Evolutionary conservation across 345 rosid genomes (phyloP), one percentile per base, ranked within the genome.

Genomic region (Carallia pectinifolia): DNA sequence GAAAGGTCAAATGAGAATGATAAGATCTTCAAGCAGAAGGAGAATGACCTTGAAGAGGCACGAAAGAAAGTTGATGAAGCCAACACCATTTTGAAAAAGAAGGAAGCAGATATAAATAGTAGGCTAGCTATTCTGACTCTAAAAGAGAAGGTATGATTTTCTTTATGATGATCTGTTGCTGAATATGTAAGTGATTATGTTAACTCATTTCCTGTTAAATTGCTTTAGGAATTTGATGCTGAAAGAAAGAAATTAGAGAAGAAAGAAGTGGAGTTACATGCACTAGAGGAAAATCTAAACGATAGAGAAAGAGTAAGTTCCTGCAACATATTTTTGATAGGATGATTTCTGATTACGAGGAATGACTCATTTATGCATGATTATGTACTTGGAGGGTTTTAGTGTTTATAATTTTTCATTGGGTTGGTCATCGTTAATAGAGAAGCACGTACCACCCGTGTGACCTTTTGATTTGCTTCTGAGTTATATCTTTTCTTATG

Each of bases 1-100:
- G 93, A 95, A 66, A 89, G 89, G 78, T 90, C 96, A 64, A 95
- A 87, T 75, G 96, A 87, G 70, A 84, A 77, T 60, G 91, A 90
- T 81, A 88, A 71, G 79, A 76, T 88, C 39, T 78, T 81, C 64
- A 92, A 86, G 80, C 86, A 80, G 73, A 95, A 90, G 75, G 91
- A 90, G 82, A 90, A 85, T 75, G 87, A 87, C 58, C 82, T 92
- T 72, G 98, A 95, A 74, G 97, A 86, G 73, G 66, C 81, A 27
- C 96, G 88, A 68, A 88, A 86, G 87, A 86, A 79, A 80, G 83
- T 90, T 44, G 96, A 89, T 69, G 90, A 81, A 50, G 88, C 87
- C 64, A 84, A 87, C 74, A 65, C 76, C 59, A 68, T 70, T 71
- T 72, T 92, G 82, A 85, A 81, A 78, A 80, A 62, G 74, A 85